Percentiles rank a stretch among this genome's conserved stretches.
These are phyloP conservation scores for Cyclotella choctawhatcheeana DNA, from an alignment of 108 stramenopile genomes.

Conservation along the genomic window DNA sequence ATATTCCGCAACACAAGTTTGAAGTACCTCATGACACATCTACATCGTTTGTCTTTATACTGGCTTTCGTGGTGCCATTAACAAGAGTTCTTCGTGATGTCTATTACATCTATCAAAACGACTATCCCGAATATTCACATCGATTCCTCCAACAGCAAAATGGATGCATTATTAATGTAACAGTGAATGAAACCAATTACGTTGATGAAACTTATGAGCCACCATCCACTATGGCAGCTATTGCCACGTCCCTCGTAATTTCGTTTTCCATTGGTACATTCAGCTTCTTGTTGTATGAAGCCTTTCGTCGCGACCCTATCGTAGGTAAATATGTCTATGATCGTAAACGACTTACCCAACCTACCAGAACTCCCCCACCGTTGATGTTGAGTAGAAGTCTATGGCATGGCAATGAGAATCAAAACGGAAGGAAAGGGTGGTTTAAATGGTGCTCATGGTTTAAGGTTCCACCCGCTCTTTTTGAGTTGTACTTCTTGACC, in stretches of 20 bases:
- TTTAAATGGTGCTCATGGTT: neutral
- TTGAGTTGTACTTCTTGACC: constrained; percentile 31
- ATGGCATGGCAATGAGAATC: constrained; percentile 24
- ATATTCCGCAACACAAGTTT: neutral
- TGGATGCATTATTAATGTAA: neutral
- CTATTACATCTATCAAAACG: neutral
- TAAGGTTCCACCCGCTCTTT: constrained; percentile 17
- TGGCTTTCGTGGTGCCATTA: neutral
- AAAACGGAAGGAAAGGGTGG: neutral
- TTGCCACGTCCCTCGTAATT: constrained; percentile 17
- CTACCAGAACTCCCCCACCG: constrained; percentile 44
- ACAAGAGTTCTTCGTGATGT: neutral
- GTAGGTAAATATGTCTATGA: constrained; percentile 50
- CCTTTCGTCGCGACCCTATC: constrained; percentile 44
- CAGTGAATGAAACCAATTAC: neutral
- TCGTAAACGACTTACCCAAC: constrained; percentile 45
- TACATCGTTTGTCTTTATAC: neutral
- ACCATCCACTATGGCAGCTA: constrained; percentile 19
- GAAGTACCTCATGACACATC: constrained; percentile 9
- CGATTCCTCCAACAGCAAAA: neutral
- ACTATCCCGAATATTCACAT: neutral
- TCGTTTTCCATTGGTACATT: constrained; percentile 15
- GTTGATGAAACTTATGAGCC: neutral
- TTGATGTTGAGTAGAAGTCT: constrained; percentile 52
- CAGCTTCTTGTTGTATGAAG: constrained; percentile 23